Evolutionary conservation across 2,329 filamentous ascomycete genomes (phyloP).

Genomic region (Alternaria triticimaculans): DNA sequence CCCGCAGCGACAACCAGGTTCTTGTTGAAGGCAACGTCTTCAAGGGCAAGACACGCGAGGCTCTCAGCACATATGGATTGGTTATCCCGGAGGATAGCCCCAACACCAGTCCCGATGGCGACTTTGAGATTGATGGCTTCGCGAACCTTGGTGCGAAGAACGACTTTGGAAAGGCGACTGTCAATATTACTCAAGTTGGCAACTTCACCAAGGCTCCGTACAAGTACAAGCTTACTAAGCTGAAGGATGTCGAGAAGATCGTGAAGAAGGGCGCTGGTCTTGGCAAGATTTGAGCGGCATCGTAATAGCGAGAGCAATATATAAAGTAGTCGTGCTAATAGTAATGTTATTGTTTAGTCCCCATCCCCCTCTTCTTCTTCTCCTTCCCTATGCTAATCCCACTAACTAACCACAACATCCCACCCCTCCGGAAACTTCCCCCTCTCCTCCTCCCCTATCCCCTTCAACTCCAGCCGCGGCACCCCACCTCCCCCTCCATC

Average conservation of each 20-base stretch:
- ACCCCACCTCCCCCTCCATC: not conserved
- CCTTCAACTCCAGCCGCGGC: not conserved
- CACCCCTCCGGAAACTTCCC: not conserved
- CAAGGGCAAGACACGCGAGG: slow-evolving; percentile 55
- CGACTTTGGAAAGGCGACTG: slow-evolving; percentile 56
- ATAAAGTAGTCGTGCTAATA: not conserved
- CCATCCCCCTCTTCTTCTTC: not conserved
- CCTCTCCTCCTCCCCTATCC: not conserved
- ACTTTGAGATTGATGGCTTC: slow-evolving; percentile 62
- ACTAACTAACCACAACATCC: not conserved
- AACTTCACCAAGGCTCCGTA: slow-evolving; percentile 59
- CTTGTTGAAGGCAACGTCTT: slow-evolving; percentile 59
- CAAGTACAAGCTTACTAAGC: slow-evolving; percentile 56
- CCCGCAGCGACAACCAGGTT: slow-evolving; percentile 54
- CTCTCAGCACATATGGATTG: slow-evolving; percentile 61
- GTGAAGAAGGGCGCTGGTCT: slow-evolving; percentile 56
- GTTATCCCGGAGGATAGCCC: slow-evolving; percentile 64
- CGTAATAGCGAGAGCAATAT: not conserved
- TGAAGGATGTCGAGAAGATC: slow-evolving; percentile 51
- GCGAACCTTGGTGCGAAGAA: slow-evolving; percentile 61
- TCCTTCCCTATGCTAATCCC: not conserved
- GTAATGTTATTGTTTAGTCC: not conserved
- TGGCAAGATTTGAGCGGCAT: slow-evolving; percentile 46
- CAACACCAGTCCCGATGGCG: slow-evolving; percentile 61
- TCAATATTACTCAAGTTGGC: slow-evolving; percentile 62